phyloP scores from a whole-genome alignment of 345 rosid genomes.

The Trapa incisa region DNA sequence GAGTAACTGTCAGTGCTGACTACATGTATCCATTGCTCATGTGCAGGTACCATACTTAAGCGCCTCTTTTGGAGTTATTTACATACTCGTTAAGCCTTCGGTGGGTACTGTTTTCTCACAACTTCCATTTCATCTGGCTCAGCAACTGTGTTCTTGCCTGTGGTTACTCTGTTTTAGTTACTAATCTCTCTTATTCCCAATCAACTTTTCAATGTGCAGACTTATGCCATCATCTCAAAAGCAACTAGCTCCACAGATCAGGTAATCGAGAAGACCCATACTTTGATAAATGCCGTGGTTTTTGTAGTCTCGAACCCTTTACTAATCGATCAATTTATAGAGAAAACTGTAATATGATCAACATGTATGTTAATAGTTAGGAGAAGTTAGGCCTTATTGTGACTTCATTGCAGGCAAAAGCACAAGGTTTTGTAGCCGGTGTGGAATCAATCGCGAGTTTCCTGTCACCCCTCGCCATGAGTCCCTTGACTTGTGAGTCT shows the following conservation, averaged over 20 bases:
- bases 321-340: not conserved
- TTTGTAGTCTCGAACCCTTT: not conserved
- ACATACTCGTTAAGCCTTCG: slow-evolving; percentile 33
- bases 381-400: not conserved
- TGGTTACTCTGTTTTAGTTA: not conserved
- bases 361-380: not conserved
- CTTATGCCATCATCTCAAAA: slow-evolving; percentile 39
- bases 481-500: slow-evolving; percentile 39
- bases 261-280: slow-evolving; percentile 13
- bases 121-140: not conserved
- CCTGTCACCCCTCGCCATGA: slow-evolving; percentile 38
- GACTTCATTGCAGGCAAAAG: slow-evolving; percentile 26
- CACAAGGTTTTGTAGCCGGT: slow-evolving; percentile 42
- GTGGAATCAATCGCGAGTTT: slow-evolving; percentile 34
- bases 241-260: slow-evolving; percentile 35
- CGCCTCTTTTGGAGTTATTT: slow-evolving; percentile 44
- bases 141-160: not conserved
- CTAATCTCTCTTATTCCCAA: slow-evolving; percentile 3
- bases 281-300: not conserved
- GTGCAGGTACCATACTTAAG: slow-evolving; percentile 40
- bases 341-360: not conserved
- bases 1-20: no score
- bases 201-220: slow-evolving; percentile 20
- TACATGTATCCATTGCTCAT: not conserved
- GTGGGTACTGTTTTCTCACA: slow-evolving; percentile 15